Conservation (phyloP, 306 rosid genomes). For the Morella rubra region DNA sequence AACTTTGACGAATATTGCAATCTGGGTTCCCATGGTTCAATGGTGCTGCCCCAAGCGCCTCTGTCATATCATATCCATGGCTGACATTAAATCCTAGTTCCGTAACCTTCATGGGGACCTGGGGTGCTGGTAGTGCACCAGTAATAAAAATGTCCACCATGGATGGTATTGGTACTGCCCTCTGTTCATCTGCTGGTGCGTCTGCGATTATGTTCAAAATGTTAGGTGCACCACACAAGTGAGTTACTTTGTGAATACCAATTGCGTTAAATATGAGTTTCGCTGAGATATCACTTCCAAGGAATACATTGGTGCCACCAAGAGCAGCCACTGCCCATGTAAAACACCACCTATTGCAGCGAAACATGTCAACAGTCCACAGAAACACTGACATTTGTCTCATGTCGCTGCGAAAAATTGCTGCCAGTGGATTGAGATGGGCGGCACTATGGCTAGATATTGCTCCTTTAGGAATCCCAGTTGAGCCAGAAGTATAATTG, state of each 20-base stretch:
- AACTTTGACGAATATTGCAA: not conserved
- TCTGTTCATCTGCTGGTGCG: constrained; percentile 17
- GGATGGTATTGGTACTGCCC: constrained; percentile 19
- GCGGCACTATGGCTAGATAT: constrained; percentile 73
- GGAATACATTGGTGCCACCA: constrained; percentile 79
- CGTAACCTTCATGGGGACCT: constrained; percentile 40
- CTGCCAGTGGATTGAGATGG: constrained; percentile 63
- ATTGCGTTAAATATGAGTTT: constrained; percentile 51
- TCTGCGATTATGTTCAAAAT: constrained; percentile 55
- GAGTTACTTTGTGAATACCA: constrained; percentile 56
- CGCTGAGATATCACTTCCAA: constrained; percentile 40
- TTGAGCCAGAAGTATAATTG: constrained; percentile 82
- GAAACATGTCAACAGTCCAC: constrained; percentile 97
- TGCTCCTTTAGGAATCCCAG: constrained; percentile 76
- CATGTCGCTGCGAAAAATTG: constrained; percentile 45
- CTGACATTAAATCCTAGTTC: constrained; percentile 64
- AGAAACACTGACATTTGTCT: constrained; percentile 52
- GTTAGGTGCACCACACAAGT: constrained; percentile 68
- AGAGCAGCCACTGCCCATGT: constrained; percentile 72
- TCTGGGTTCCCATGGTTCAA: constrained; percentile 47
- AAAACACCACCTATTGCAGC: constrained; percentile 91
- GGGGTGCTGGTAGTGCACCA: constrained; percentile 56
- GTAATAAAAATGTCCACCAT: constrained; percentile 65
- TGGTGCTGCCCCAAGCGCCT: constrained; percentile 66
- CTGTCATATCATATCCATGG: constrained; percentile 92